Percentiles rank a stretch among this genome's conserved stretches.
Conservation (phyloP, 2,329 filamentous ascomycete species). For the Neofusicoccum kwambonambiense region DNA sequence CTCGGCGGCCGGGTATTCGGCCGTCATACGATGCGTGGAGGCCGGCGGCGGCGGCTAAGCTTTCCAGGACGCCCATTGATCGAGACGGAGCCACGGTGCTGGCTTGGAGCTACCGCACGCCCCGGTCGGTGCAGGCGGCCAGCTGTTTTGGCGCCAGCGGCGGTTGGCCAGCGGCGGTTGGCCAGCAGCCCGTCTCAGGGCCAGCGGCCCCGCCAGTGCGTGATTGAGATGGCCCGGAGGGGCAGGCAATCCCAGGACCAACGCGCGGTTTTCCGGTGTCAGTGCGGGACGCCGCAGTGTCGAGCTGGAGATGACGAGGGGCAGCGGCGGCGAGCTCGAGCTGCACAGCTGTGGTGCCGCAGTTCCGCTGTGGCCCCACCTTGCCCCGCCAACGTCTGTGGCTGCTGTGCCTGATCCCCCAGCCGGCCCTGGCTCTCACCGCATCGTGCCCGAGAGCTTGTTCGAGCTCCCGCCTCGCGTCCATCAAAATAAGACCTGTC, state of each 20-base stretch:
- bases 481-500: background rate
- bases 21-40: background rate
- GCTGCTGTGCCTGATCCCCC: constrained; percentile 4
- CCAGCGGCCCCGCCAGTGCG: background rate
- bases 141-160: background rate
- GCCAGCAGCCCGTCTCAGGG: background rate
- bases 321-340: background rate
- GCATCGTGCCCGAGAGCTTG: background rate
- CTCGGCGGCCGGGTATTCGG: constrained; percentile 7
- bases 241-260: background rate
- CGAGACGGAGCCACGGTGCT: background rate
- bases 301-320: background rate
- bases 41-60: background rate
- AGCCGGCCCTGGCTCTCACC: constrained; percentile 6
- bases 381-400: constrained; percentile 5
- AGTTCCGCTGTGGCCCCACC: constrained; percentile 10
- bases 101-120: background rate
- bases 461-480: background rate
- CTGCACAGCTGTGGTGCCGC: background rate
- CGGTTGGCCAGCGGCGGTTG: background rate
- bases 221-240: background rate
- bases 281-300: background rate
- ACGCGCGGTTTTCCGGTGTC: background rate
- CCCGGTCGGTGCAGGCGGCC: background rate
- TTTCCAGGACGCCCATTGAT: background rate